Conservation (phyloP, 805 yeast species). For the Candida odintsovae region DNA sequence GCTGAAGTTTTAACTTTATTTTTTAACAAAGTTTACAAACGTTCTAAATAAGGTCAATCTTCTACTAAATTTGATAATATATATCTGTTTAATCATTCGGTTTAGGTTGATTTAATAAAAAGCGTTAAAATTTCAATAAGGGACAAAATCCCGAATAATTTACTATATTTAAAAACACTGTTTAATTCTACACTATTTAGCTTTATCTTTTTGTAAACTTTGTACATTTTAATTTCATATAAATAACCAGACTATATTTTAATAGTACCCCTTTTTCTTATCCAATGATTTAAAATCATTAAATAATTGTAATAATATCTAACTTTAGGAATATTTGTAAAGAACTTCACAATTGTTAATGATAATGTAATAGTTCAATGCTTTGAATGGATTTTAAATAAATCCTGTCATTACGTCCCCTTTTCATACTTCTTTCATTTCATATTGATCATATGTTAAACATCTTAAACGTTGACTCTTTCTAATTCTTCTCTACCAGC, state of each 20-base stretch:
- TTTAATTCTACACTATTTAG: not conserved
- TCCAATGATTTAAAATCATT: no score
- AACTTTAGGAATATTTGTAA: not conserved
- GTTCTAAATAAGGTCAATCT: conserved; percentile 56
- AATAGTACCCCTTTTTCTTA: not conserved
- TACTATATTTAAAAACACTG: no score
- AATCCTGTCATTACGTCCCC: not conserved
- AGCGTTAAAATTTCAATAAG: no score
- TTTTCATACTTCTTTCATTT: not conserved
- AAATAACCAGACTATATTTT: conserved; percentile 2
- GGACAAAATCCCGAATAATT: no score
- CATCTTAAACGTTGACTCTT: conserved; percentile 39
- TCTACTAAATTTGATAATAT: not conserved
- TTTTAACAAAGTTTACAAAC: conserved; percentile 87
- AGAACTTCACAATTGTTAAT: not conserved
- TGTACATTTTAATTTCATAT: conserved; percentile 6
- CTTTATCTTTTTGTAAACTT: conserved; percentile 1
- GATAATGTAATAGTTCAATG: not conserved
- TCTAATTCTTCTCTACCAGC: conserved; percentile 95
- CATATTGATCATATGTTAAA: not conserved
- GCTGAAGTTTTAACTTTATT: conserved; percentile 78
- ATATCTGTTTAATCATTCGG: not conserved
- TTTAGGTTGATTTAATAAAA: no score
- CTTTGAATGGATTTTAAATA: not conserved
- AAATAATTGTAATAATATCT: not conserved